phyloP scores from a whole-genome alignment of 1,139 yeast genomes.

The Blastobotrys elegans region DNA sequence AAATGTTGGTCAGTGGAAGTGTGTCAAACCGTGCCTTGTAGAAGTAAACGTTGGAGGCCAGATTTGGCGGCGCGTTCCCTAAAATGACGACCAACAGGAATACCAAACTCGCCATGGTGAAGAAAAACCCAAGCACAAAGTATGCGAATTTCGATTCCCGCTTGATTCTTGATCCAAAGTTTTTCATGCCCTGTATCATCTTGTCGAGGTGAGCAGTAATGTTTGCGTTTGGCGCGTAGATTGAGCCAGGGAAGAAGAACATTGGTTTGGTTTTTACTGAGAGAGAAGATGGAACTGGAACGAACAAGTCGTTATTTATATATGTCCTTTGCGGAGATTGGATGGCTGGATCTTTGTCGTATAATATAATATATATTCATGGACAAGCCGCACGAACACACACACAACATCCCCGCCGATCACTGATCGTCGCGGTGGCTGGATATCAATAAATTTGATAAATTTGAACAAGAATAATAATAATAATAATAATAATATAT shows the following conservation, averaged over 20 bases:
- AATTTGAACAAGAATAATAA: neutral
- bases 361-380: neutral
- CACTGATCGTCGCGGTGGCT: neutral
- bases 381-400: neutral
- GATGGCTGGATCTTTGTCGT: neutral
- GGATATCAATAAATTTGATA: no score
- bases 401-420: neutral
- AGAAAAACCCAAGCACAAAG: neutral
- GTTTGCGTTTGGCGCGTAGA: conserved; percentile 1
- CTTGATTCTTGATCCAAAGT: neutral
- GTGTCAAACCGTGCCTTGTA: neutral
- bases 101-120: neutral
- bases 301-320: neutral
- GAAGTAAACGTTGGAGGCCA: neutral
- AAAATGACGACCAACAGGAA: conserved; percentile 6
- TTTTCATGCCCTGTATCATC: neutral
- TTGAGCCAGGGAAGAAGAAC: neutral
- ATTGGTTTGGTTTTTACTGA: neutral
- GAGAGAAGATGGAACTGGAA: neutral
- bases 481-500: neutral
- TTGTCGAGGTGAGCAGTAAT: neutral
- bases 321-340: neutral
- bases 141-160: neutral
- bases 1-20: neutral
- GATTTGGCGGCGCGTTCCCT: conserved; percentile 8